A percentile compares a stretch with the other conserved stretches of the same genome.
Conservation (phyloP, 495 filamentous ascomycete genomes). For the Neurospora sp. region DNA sequence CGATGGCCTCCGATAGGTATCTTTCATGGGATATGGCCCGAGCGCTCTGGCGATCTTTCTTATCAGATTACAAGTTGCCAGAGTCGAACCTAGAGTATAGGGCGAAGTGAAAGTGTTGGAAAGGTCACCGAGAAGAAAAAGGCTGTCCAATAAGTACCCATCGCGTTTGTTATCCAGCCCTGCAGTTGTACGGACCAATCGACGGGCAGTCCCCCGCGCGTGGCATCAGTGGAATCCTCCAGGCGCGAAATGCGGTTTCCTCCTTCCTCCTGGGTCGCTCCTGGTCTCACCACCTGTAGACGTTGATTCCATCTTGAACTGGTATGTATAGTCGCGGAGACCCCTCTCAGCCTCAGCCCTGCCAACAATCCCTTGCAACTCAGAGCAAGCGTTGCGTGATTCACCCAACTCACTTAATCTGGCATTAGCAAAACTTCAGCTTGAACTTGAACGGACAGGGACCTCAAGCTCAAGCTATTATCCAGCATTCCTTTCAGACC, state of each 20-base stretch:
- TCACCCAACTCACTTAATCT: background rate
- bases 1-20: background rate
- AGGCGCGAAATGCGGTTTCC: background rate
- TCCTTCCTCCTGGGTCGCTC: background rate
- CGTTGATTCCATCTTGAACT: background rate
- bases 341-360: background rate
- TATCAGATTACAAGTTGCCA: background rate
- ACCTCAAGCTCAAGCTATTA: background rate
- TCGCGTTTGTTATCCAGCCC: background rate
- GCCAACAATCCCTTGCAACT: background rate
- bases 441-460: background rate
- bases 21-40: background rate
- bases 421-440: background rate
- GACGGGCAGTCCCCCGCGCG: background rate
- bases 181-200: background rate
- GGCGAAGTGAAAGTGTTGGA: background rate
- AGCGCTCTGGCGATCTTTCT: background rate
- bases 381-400: background rate
- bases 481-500: background rate
- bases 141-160: background rate
- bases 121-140: background rate
- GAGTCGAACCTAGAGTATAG: background rate
- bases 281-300: background rate
- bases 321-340: background rate
- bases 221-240: background rate